phyloP scores from a whole-genome alignment of 768 basidiomycete genomes.

The Tricholoma saponaceum region DNA sequence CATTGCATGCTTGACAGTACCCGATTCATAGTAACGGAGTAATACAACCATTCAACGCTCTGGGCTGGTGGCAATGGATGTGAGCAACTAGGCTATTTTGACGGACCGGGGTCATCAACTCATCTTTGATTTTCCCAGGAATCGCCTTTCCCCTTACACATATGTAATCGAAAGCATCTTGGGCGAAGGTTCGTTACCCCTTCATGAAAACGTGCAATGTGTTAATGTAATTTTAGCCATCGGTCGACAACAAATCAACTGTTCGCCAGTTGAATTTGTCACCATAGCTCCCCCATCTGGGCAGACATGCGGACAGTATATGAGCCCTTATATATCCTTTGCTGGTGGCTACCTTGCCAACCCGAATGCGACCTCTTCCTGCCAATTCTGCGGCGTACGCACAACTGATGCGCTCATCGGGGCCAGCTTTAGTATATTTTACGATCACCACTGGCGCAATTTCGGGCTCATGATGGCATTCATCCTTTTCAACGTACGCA shows the following conservation, averaged over 20 bases:
- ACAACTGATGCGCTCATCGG: constrained; percentile 57
- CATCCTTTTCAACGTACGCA: constrained; percentile 46
- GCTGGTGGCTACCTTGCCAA: constrained; percentile 58
- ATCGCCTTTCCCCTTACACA: constrained; percentile 46
- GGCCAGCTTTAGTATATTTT: constrained; percentile 51
- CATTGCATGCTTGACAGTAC: neutral
- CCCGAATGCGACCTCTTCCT: constrained; percentile 45
- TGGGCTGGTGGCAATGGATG: constrained; percentile 71
- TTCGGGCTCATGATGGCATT: constrained; percentile 48
- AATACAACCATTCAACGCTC: constrained; percentile 52
- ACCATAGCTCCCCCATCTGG: constrained; percentile 49
- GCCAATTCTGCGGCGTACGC: constrained; percentile 55
- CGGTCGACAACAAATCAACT: constrained; percentile 39
- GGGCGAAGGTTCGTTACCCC: constrained; percentile 30
- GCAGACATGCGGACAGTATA: constrained; percentile 48
- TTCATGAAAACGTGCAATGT: constrained; percentile 21
- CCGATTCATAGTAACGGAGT: constrained; percentile 44
- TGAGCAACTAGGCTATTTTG: constrained; percentile 19
- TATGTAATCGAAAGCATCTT: constrained; percentile 48
- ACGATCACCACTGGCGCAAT: constrained; percentile 50
- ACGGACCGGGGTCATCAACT: too few species aligned
- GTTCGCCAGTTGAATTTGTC: constrained; percentile 50
- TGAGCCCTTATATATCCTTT: constrained; percentile 42
- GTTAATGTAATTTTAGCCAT: constrained; percentile 36
- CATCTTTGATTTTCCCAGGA: constrained; percentile 13